phyloP scores from a whole-genome alignment of 495 filamentous ascomycete genomes.

The Penicillium robsamsonii region DNA sequence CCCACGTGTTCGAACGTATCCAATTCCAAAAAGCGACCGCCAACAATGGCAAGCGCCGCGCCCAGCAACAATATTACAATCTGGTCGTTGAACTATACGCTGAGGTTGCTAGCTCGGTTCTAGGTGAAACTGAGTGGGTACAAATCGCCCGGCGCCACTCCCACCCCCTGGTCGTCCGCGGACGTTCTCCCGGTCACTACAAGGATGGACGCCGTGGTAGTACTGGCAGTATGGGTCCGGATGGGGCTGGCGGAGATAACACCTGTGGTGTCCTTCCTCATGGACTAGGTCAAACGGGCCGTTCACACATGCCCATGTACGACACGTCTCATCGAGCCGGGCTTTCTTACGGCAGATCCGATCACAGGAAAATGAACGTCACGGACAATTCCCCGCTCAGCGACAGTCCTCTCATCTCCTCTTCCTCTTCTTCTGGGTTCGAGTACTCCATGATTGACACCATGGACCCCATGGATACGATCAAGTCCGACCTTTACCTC shows the following conservation, averaged over 20 bases:
- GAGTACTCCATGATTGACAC: constrained; percentile 43
- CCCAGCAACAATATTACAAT: constrained; percentile 92
- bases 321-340: constrained; percentile 36
- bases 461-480: constrained; percentile 43
- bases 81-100: constrained; percentile 86
- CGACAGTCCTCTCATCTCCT: constrained; percentile 44
- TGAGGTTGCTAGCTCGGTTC: constrained; percentile 54
- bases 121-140: constrained; percentile 54
- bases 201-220: constrained; percentile 76
- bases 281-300: constrained; percentile 34
- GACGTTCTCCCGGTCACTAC: constrained; percentile 91
- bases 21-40: constrained; percentile 96
- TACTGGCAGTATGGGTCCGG: constrained; percentile 68
- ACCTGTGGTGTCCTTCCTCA: constrained; percentile 32
- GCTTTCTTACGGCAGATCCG: constrained; percentile 35
- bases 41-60: constrained; percentile 91
- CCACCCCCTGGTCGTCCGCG: constrained; percentile 87
- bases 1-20: constrained; percentile 81
- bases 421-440: constrained; percentile 43
- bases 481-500: constrained; percentile 30
- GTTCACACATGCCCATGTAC: constrained; percentile 39
- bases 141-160: constrained; percentile 79
- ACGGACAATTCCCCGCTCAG: constrained; percentile 41
- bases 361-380: constrained; percentile 38
- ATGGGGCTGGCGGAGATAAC: constrained; percentile 49